A percentile compares a stretch with the other conserved stretches of the same genome.
These are phyloP conservation scores for Blastobotrys ciferrii DNA, from an alignment of 1,139 yeast species.

Conservation along the genomic window DNA sequence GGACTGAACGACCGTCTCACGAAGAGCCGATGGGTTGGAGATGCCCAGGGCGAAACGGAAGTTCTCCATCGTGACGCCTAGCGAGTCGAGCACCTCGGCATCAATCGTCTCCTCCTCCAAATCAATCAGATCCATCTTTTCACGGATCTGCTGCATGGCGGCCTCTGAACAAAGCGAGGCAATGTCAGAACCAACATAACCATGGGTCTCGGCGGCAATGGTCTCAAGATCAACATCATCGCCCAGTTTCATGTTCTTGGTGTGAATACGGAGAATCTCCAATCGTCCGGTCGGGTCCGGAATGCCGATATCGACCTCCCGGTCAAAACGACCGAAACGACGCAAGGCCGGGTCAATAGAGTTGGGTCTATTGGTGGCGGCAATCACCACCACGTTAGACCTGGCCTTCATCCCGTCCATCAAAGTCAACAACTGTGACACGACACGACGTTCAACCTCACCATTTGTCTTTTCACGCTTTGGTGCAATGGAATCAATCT, in stretches of 20 bases:
- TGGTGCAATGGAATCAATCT: slow-evolving; percentile 98
- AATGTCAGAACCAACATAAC: slow-evolving; percentile 95
- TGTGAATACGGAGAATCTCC: slow-evolving; percentile 88
- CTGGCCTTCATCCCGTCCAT: slow-evolving; percentile 99
- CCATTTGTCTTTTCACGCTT: slow-evolving; percentile 99
- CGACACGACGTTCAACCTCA: slow-evolving; percentile 98
- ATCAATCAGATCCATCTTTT: slow-evolving; percentile 97
- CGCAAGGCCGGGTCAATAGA: slow-evolving; percentile 97
- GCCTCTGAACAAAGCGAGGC: slow-evolving; percentile 98
- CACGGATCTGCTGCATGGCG: slow-evolving; percentile 98
- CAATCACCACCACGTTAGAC: slow-evolving; percentile 92
- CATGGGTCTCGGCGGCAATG: slow-evolving; percentile 89
- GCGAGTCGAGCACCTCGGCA: slow-evolving; percentile 92
- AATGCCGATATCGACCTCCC: slow-evolving; percentile 98
- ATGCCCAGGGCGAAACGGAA: slow-evolving; percentile 96
- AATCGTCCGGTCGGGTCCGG: slow-evolving; percentile 99
- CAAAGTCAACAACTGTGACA: slow-evolving; percentile 90
- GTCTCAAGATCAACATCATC: slow-evolving; percentile 95
- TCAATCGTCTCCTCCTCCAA: slow-evolving; percentile 97
- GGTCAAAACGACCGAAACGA: slow-evolving; percentile 97
- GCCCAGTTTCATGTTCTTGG: slow-evolving; percentile 95
- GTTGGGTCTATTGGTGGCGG: slow-evolving; percentile 96
- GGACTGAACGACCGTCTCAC: slow-evolving; percentile 98
- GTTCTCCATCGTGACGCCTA: slow-evolving; percentile 99
- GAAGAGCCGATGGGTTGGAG: slow-evolving; percentile 97